phyloP scores from a whole-genome alignment of 2,329 filamentous ascomycete genomes.

The Helminthosporium solani region DNA sequence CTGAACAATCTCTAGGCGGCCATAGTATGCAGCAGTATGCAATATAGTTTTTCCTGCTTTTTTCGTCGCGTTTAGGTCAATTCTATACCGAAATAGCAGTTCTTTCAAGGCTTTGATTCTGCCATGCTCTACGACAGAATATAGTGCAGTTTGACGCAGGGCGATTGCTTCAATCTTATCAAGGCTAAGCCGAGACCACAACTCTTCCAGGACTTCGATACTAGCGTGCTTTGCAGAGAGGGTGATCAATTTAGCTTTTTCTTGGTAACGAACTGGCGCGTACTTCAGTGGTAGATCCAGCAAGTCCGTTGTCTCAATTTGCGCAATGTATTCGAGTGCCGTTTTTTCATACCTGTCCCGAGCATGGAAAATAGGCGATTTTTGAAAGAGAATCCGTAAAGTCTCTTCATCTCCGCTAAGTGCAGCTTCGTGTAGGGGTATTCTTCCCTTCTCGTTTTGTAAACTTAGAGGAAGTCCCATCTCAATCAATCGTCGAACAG shows the following conservation, averaged over 20 bases:
- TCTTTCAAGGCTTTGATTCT: too few species aligned
- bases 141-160: too few species aligned
- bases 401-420: not conserved
- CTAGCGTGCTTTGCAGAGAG: too few species aligned
- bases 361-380: not conserved
- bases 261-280: too few species aligned
- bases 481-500: constrained; percentile 3
- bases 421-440: constrained; percentile 11
- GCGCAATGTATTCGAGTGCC: not conserved
- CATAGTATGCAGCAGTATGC: not conserved
- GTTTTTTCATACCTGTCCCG: not conserved
- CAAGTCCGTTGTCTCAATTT: not conserved
- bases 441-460: constrained; percentile 2
- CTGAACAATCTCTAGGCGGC: not conserved
- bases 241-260: too few species aligned
- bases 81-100: not conserved
- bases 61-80: not conserved
- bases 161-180: too few species aligned
- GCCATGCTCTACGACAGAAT: not conserved
- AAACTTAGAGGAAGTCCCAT: not conserved
- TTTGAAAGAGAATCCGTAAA: not conserved
- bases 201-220: too few species aligned
- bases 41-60: not conserved
- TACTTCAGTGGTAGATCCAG: not conserved
- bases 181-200: too few species aligned